These are phyloP conservation scores for Filosporella fistucella DNA, from an alignment of 495 filamentous ascomycete genomes.

Conservation along the genomic window DNA sequence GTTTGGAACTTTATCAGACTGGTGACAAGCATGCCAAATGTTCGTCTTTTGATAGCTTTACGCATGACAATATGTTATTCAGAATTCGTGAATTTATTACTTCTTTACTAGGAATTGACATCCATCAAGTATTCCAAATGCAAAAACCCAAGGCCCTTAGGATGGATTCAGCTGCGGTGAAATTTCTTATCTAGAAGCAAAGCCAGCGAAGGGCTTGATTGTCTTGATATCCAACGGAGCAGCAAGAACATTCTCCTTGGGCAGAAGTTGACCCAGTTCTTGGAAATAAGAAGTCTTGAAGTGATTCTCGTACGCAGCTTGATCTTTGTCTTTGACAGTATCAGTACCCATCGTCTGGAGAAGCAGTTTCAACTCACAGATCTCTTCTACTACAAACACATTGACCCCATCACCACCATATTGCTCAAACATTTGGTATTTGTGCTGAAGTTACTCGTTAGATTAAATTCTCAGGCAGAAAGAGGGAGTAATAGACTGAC, in stretches of 20 bases:
- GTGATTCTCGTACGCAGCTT: slow-evolving; percentile 8
- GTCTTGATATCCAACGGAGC: slow-evolving; percentile 11
- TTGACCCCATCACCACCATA: not conserved
- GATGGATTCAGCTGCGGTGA: too few relatives aligned
- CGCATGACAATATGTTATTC: too few relatives aligned
- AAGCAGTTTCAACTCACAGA: not conserved
- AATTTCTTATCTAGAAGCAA: slow-evolving; percentile 12
- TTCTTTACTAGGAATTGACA: too few relatives aligned
- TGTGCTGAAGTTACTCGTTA: not conserved
- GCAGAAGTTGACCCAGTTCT: not conserved
- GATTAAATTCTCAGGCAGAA: not conserved
- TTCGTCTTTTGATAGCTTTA: too few relatives aligned
- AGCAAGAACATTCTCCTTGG: slow-evolving; percentile 8
- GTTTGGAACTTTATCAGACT: too few relatives aligned
- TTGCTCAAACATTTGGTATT: slow-evolving; percentile 10
- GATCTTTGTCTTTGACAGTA: slow-evolving; percentile 3
- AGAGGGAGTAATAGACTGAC: not conserved
- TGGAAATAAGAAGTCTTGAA: slow-evolving; percentile 6
- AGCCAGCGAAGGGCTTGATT: slow-evolving; percentile 11
- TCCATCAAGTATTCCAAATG: too few relatives aligned
- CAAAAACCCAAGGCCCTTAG: too few relatives aligned
- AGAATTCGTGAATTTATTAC: too few relatives aligned
- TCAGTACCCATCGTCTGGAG: not conserved
- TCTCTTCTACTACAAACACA: slow-evolving; percentile 9
- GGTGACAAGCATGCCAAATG: too few relatives aligned